Evolutionary conservation across 2,329 filamentous ascomycete genomes (phyloP).

Genomic region (Neopestalotiopsis sp.): DNA sequence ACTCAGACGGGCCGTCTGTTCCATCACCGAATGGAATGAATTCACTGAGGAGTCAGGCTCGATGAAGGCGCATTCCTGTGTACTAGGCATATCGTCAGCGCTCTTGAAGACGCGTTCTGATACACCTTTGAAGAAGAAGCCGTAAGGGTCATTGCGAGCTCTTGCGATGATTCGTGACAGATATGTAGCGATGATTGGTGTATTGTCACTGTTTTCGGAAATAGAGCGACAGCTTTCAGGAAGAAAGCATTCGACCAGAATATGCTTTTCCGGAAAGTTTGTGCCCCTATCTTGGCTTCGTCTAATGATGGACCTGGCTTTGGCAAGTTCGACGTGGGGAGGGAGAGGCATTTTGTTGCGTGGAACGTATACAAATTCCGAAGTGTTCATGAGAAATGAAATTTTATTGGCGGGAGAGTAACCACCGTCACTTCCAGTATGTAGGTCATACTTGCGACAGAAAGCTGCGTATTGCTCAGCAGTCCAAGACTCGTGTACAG

Average conservation of each 20-base stretch:
- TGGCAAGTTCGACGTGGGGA: too few species aligned
- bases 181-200: not conserved
- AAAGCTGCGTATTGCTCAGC: not conserved
- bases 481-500: not conserved
- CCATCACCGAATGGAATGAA: not conserved
- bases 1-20: not conserved
- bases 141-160: not conserved
- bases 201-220: not conserved
- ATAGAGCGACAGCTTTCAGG: not conserved
- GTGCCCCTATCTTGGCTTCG: not conserved
- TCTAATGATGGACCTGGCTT: too few species aligned
- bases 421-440: not conserved
- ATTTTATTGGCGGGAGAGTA: not conserved
- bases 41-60: not conserved
- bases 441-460: not conserved
- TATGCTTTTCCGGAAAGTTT: not conserved
- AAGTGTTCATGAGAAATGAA: not conserved
- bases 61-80: not conserved
- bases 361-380: not conserved
- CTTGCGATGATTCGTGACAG: not conserved
- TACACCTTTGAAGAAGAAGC: not conserved
- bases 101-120: not conserved
- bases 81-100: not conserved
- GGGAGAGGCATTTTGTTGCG: too few species aligned
- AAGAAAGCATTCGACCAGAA: not conserved